These are phyloP conservation scores for Solanum dulcamara DNA, from an alignment of 257 asterid genomes.

Conservation along the genomic window DNA sequence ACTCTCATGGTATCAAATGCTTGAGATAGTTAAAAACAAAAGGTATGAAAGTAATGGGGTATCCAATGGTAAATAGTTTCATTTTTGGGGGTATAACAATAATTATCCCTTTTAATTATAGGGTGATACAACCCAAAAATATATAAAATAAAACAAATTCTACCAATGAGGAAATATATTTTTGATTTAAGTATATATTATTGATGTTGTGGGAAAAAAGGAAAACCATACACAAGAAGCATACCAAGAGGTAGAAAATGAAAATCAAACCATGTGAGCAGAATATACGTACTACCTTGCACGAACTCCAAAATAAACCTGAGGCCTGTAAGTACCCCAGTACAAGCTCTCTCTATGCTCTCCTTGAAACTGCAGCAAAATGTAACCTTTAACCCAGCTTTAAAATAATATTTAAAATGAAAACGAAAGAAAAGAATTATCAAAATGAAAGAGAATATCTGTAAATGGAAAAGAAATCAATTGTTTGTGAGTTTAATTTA, in stretches of 20 bases:
- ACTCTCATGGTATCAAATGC: too few relatives aligned
- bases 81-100: too few relatives aligned
- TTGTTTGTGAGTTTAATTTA: conserved; percentile 2
- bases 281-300: conserved; percentile 60
- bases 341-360: conserved; percentile 89
- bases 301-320: conserved; percentile 83
- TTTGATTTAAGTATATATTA: neutral
- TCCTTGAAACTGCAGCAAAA: conserved; percentile 68
- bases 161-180: neutral
- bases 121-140: neutral
- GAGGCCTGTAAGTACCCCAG: conserved; percentile 99
- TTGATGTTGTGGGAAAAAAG: neutral
- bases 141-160: neutral
- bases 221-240: neutral
- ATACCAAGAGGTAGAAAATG: neutral
- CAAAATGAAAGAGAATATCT: neutral
- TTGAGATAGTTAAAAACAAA: too few relatives aligned
- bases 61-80: too few relatives aligned
- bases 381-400: neutral
- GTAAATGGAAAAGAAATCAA: neutral
- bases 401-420: neutral
- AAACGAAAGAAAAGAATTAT: neutral
- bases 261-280: neutral
- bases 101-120: neutral
- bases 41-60: too few relatives aligned